These are phyloP conservation scores for Nicotiana attenuata DNA, from an alignment of 257 asterid genomes.

Conservation along the genomic window DNA sequence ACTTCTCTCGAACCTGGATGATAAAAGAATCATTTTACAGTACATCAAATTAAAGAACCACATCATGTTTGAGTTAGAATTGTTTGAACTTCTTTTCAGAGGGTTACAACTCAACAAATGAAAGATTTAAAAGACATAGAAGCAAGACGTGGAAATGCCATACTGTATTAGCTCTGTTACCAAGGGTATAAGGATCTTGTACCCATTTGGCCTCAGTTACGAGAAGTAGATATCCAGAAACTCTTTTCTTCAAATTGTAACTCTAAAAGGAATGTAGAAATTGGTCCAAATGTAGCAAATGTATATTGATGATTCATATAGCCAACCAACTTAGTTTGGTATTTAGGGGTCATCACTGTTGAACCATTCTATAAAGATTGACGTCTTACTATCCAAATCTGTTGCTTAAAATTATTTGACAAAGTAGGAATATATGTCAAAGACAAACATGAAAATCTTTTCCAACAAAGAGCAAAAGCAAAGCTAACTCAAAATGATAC, in stretches of 20 bases:
- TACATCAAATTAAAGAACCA: neutral
- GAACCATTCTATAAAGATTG: neutral
- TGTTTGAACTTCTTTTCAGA: neutral
- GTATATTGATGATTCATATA: neutral
- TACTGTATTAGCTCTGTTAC: neutral
- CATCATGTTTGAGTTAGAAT: neutral
- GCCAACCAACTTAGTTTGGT: neutral
- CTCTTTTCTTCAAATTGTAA: neutral
- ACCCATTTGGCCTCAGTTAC: neutral
- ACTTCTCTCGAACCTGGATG: conserved; percentile 87
- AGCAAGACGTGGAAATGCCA: neutral
- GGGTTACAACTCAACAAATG: neutral
- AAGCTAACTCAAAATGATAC: neutral
- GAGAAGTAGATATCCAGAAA: neutral
- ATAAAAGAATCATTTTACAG: conserved; percentile 5
- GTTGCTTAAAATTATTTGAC: neutral
- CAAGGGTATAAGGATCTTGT: neutral
- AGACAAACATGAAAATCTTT: neutral
- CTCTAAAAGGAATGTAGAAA: neutral
- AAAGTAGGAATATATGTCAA: neutral
- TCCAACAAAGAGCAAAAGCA: neutral
- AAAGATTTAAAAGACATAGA: neutral
- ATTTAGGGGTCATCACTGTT: neutral
- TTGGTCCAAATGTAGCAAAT: neutral
- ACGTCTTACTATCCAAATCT: neutral